These are phyloP conservation scores for Zygotorulaspora sp. DNA, from an alignment of 805 yeast genomes.

Conservation along the genomic window DNA sequence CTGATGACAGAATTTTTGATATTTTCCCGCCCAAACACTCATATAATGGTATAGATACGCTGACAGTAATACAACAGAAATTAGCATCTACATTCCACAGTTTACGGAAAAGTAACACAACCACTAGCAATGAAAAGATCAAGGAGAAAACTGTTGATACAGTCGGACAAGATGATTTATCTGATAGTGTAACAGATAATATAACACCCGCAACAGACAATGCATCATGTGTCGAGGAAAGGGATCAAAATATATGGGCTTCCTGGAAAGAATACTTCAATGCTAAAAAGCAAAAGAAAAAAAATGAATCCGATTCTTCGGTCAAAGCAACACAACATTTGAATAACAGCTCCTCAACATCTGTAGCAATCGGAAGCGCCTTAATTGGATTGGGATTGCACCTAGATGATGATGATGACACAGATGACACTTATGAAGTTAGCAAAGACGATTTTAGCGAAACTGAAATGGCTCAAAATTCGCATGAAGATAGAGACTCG, in stretches of 20 bases:
- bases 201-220: conserved; percentile 3
- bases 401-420: conserved; percentile 6
- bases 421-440: neutral
- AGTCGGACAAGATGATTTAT: conserved; percentile 4
- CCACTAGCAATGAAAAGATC: conserved; percentile 3
- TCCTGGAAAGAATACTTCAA: conserved; percentile 30
- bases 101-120: conserved; percentile 22
- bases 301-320: conserved; percentile 6
- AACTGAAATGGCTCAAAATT: neutral
- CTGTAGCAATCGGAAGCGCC: conserved; percentile 23
- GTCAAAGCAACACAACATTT: conserved; percentile 14
- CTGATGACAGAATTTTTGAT: conserved; percentile 69
- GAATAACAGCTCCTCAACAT: conserved; percentile 12
- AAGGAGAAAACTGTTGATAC: conserved; percentile 4
- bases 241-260: conserved; percentile 21
- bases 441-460: conserved; percentile 2
- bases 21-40: conserved; percentile 48
- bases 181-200: conserved; percentile 1
- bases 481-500: too few species aligned
- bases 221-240: conserved; percentile 1
- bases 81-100: conserved; percentile 33
- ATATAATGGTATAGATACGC: conserved; percentile 28
- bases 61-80: conserved; percentile 29
- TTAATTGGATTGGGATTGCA: conserved; percentile 26
- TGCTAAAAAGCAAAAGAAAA: conserved; percentile 16